Conservation (phyloP, 306 rosid species). For the Glycine soja region DNA sequence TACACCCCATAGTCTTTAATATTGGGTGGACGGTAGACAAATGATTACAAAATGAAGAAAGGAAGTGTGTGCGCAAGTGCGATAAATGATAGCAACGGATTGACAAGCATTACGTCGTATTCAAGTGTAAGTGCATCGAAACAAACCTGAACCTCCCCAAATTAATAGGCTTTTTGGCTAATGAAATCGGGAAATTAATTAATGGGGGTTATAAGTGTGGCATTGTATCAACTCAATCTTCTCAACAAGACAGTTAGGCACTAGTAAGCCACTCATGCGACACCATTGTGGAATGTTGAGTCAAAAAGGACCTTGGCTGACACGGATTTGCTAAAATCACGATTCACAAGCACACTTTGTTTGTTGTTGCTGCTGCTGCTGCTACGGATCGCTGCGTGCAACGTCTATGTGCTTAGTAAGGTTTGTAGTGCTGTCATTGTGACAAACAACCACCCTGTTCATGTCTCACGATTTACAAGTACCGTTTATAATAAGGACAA, state of each 20-base stretch:
- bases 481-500: not conserved
- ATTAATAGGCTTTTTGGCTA: conserved; percentile 39
- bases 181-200: not conserved
- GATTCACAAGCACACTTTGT: conserved; percentile 29
- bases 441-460: conserved; percentile 6
- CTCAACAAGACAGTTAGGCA: conserved; percentile 50
- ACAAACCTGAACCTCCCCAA: conserved; percentile 40
- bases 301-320: conserved; percentile 52
- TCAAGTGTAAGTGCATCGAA: conserved; percentile 43
- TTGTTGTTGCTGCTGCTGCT: conserved; percentile 23
- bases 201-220: not conserved
- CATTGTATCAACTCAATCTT: conserved; percentile 45
- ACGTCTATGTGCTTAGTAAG: not conserved
- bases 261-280: conserved; percentile 49
- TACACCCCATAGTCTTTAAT: not conserved
- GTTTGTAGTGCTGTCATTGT: conserved; percentile 18
- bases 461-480: not conserved
- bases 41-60: conserved; percentile 34
- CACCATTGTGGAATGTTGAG: conserved; percentile 61
- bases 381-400: conserved; percentile 46
- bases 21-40: conserved; percentile 51
- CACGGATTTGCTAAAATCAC: conserved; percentile 15
- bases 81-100: conserved; percentile 36
- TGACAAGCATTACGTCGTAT: conserved; percentile 51
- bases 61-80: conserved; percentile 29